These are phyloP conservation scores for Xerocomus potaroensis DNA, from an alignment of 768 basidiomycete genomes.

Conservation along the genomic window DNA sequence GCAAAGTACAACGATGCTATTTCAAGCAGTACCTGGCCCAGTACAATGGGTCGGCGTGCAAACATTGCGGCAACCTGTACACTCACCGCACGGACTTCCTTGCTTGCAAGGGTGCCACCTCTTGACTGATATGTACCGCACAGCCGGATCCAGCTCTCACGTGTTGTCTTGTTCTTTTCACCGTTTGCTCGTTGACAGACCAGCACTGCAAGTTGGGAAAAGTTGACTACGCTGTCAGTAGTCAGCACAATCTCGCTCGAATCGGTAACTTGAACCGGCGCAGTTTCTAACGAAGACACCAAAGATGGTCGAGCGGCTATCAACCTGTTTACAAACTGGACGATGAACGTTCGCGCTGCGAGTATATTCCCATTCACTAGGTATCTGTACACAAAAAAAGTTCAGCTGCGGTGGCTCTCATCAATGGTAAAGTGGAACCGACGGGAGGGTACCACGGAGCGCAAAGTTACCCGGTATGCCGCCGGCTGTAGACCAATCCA, in stretches of 20 bases:
- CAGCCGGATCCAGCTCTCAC: conserved; percentile 81
- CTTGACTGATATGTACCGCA: conserved; percentile 79
- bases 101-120: conserved; percentile 56
- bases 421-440: conserved; percentile 10
- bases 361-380: conserved; percentile 85
- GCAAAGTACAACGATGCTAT: conserved; percentile 79
- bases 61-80: conserved; percentile 9
- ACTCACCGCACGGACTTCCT: conserved; percentile 61
- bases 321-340: conserved; percentile 66
- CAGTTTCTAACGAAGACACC: conserved; percentile 36
- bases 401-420: conserved; percentile 1
- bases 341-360: conserved; percentile 90
- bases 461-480: conserved; percentile 69
- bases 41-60: not conserved
- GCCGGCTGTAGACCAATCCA: conserved; percentile 66
- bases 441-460: conserved; percentile 84
- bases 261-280: conserved; percentile 42
- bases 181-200: conserved; percentile 87
- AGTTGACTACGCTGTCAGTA: conserved; percentile 75
- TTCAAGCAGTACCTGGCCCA: conserved; percentile 58
- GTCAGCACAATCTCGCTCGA: conserved; percentile 70
- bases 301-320: conserved; percentile 43
- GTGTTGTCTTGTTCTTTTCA: conserved; percentile 68
- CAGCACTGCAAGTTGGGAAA: conserved; percentile 82
- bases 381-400: conserved; percentile 43